A percentile compares a stretch with the other conserved stretches of the same genome.
phyloP scores from a whole-genome alignment of 2,329 filamentous ascomycete species.

The Aspergillus ochraceoroseus region DNA sequence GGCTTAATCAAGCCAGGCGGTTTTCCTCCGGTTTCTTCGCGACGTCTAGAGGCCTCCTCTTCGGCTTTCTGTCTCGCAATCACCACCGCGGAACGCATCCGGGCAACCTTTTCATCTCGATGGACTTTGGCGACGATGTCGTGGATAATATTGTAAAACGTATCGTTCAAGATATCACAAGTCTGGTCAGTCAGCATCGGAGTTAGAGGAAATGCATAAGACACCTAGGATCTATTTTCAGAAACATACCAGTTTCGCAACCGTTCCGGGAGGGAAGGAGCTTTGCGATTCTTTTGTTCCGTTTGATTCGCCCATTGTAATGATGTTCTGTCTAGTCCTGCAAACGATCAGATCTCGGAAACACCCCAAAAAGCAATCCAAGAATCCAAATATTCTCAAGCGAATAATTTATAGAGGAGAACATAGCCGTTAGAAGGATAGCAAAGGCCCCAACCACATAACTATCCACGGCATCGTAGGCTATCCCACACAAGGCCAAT shows the following conservation, averaged over 20 bases:
- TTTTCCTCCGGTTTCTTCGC: constrained; percentile 31
- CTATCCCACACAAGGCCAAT: too few species aligned
- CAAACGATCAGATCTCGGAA: constrained; percentile 4
- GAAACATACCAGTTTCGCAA: constrained; percentile 40
- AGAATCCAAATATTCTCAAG: too few species aligned
- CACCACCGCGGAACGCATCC: constrained; percentile 51
- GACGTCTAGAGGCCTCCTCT: constrained; percentile 32
- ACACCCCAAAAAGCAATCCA: too few species aligned
- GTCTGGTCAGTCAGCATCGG: constrained; percentile 29
- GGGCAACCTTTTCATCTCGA: constrained; percentile 56
- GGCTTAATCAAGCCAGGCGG: constrained; percentile 32
- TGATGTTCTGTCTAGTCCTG: not conserved
- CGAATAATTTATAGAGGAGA: too few species aligned
- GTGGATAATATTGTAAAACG: constrained; percentile 57
- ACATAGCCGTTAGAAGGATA: too few species aligned
- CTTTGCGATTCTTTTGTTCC: constrained; percentile 24
- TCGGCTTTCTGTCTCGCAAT: constrained; percentile 44
- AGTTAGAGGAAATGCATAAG: constrained; percentile 6
- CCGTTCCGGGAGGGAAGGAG: constrained; percentile 35
- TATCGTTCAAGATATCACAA: constrained; percentile 52
- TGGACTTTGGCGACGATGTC: constrained; percentile 56
- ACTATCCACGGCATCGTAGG: too few species aligned
- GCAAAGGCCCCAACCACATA: too few species aligned
- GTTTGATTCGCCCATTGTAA: constrained; percentile 33
- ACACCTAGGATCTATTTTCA: constrained; percentile 6